A percentile compares a stretch with the other conserved stretches of the same genome.
These are phyloP conservation scores for Kwoniella heveanensis DNA, from an alignment of 768 basidiomycete species.

Conservation along the genomic window DNA sequence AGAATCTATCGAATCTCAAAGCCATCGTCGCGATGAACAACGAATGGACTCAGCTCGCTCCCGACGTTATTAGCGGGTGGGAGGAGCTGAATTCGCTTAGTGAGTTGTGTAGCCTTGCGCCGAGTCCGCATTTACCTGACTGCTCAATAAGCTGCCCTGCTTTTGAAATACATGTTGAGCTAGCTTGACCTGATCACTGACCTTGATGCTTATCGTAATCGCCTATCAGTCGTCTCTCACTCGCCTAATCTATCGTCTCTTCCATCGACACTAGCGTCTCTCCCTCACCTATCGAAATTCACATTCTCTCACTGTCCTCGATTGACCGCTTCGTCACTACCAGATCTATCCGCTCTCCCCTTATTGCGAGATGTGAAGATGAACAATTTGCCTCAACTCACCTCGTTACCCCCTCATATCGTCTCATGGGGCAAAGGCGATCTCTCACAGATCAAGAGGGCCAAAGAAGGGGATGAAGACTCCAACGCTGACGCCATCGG, in stretches of 20 bases:
- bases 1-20: slow-evolving; percentile 34
- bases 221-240: slow-evolving; percentile 42
- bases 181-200: too few relatives aligned
- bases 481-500: neutral
- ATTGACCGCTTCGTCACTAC: slow-evolving; percentile 31
- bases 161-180: too few relatives aligned
- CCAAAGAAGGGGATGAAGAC: slow-evolving; percentile 1
- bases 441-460: slow-evolving; percentile 26
- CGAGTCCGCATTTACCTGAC: too few relatives aligned
- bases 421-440: slow-evolving; percentile 43
- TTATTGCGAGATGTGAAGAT: slow-evolving; percentile 48
- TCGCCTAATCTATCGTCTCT: slow-evolving; percentile 39
- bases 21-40: slow-evolving; percentile 50
- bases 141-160: too few relatives aligned
- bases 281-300: slow-evolving; percentile 45
- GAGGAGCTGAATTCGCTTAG: slow-evolving; percentile 49
- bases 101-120: too few relatives aligned
- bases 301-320: slow-evolving; percentile 50
- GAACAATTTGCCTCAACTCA: slow-evolving; percentile 46
- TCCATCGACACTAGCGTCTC: slow-evolving; percentile 23
- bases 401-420: slow-evolving; percentile 36
- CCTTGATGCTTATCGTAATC: neutral
- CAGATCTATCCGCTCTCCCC: slow-evolving; percentile 36
- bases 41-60: slow-evolving; percentile 38
- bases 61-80: slow-evolving; percentile 36